Base-by-base conservation (phyloP, 305 asterid genomes). In the Fraxinus dipetala region DNA sequence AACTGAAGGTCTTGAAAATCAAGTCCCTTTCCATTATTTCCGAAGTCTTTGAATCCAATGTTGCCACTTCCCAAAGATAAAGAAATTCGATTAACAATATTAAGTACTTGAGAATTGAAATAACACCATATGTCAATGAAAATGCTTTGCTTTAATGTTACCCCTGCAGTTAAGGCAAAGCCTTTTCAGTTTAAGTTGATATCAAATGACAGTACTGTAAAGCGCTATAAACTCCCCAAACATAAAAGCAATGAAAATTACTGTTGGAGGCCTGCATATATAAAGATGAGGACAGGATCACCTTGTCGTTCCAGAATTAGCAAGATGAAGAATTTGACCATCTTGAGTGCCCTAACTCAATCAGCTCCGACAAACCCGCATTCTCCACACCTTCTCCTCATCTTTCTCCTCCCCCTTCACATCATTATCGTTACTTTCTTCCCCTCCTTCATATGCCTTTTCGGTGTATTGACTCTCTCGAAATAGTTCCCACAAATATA, bases 401-500 rank as follows among this genome's bases (percentile, higher is more conserved):
- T 59, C 84, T 43, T 82, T 78, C 10, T 73, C 83, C 84, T 89
- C 89, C 78, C 88, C 95, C 77, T 88, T 84, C 24, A 82, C 83
- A 5, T 81, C 91, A 38, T 14, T 86, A 9, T 76, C 87, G 74
- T 32, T 82, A n/a, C 65, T 85, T 2, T 65, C 79, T 76, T 80
- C 22, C 81, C 79, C 83, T 82, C 79, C 83, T 81, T 84, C 82
- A 78, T 69, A 35, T 43, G 76, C 77, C 83, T 81, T 84, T 79
- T 85, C 34, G 83, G 84, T 3, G 80, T 86, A 22, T 80, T 87
- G 24, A 92, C 35, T 86, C 94, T 90, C 89, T 94, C 97, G 76
- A 96, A 94, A 86, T 96, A 92, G 84, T 94, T 96, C 78, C 98
- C 99, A 38, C 94, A 94, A 4, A 92, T 93, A 74, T 94, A 94